Base-by-base conservation (phyloP, 306 rosid species). In the Dicorynia guianensis region DNA sequence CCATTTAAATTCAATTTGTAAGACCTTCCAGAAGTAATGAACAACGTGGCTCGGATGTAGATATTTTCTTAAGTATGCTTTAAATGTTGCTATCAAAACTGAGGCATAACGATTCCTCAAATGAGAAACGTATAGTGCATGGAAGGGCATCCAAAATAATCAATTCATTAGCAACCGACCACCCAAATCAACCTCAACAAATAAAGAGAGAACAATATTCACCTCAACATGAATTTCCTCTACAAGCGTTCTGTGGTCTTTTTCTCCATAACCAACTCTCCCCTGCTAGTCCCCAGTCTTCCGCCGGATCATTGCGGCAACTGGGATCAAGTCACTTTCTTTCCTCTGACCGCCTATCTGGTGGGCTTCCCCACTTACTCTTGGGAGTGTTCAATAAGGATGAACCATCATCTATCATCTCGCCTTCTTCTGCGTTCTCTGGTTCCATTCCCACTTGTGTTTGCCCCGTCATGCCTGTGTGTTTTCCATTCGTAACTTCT, bases 381-480 rank as follows among this genome's bases (percentile, higher is more conserved):
- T 95, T 95, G 67, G 88, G 87, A 72, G 71, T 83, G 80, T 78
- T 82, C 42, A 72, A 76, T 67, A 80, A 81, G 4, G 90, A 87
- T 3, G 96, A 90, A 42, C 82, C 83, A 56, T 81, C 89, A 17
- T 90, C 87, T 30, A 84, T 69, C 71, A 90, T 78, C 86, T 92
- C 96, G 48, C 96, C 96, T 77, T 92, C 96, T 82, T 89, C 96
- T 63, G 88, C 84, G 75, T 86, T 83, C 40, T 79, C 87, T 35
- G 67, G 79, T 38, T 79, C 85, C 30, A 69, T 70, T 50, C 84
- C 91, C 67, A 80, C 64, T 60, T 62, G 76, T 17, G 78, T 62
- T 20, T 80, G 80, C 62, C 57, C 84, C 56, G 71, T 83, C 75
- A 70, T 30, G 61, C 40, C 63, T 58, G 46, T 67, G 74, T 58